phyloP scores from a whole-genome alignment of 2,329 filamentous ascomycete genomes.

The Mariannaea sp. region DNA sequence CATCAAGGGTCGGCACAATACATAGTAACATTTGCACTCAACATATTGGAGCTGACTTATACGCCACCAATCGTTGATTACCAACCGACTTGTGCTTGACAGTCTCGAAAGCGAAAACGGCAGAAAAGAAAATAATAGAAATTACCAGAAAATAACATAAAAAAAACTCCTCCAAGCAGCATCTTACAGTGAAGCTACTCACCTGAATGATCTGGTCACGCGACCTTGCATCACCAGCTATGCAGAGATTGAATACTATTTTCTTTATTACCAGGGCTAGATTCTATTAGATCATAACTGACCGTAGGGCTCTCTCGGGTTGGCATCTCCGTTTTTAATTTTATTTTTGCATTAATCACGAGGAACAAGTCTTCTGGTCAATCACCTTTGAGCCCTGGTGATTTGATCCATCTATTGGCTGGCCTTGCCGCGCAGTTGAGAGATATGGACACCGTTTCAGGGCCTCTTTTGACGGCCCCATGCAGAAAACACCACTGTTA shows the following conservation, averaged over 20 bases:
- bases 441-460: no score
- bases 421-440: neutral
- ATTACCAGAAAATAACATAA: neutral
- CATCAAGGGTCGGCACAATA: no score
- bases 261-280: no score
- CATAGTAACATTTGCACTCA: no score
- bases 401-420: neutral
- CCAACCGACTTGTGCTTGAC: no score
- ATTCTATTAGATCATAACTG: neutral
- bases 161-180: no score
- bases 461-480: constrained; percentile 10
- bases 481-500: no score
- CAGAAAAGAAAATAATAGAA: neutral
- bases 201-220: neutral
- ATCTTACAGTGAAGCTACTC: neutral
- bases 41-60: no score
- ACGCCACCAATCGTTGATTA: no score
- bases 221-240: neutral
- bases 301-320: no score
- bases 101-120: no score
- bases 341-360: neutral
- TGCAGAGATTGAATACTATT: neutral
- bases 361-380: neutral
- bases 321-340: neutral
- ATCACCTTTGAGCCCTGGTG: neutral